Base-by-base conservation (phyloP, 2,329 filamentous ascomycete genomes). In the Alternaria tenuissima region DNA sequence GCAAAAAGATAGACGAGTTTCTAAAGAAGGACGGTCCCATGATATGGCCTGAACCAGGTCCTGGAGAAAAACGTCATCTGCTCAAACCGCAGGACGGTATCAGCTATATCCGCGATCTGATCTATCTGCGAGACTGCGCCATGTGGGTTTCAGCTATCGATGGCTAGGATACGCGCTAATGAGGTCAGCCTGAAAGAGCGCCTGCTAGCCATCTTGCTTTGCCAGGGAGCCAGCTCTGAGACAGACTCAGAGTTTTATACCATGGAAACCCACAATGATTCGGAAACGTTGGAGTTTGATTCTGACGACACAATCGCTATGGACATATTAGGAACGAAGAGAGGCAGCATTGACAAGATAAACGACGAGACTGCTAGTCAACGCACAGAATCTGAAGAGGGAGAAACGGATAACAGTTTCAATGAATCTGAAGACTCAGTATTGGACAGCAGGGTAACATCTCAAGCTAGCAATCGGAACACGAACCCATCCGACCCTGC, bases 21-120 rank as follows among this genome's bases (percentile, higher is more conserved):
- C 47, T 68, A 7, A 22, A 22, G 4, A 36, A 62, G n/a, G 56
- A 57, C 4, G 65, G 64, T 22, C 64, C 67, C 18, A 39, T 49
- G 5, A 62, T 70, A 18, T 67, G 67, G 66, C 62, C 67, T 11
- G 20, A 32, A 3, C 51, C 49, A 26, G 55, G 49, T 28, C 20
- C 24, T n/a, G 58, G 57, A 14, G 42, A 49, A 4, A 54, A 62
- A 54, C 30, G 60, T 3, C 61, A 65, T 49, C 58, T 68, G 18
- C 53, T 53, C 9, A 30, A 59, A 12, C 61, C 63, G n/a, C 7
- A 49, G n/a, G 22, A 49, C 18, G 56, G 44, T 5, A 65, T 47
- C 7, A 38, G 18, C 5, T 65, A 70, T 44, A 6, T 38, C 6
- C 38, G 51, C 18, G 55, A 63, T 9, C 52, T 68, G n/a, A 47